Conservation (phyloP, 495 filamentous ascomycete species). For the Aspergillus leporis region DNA sequence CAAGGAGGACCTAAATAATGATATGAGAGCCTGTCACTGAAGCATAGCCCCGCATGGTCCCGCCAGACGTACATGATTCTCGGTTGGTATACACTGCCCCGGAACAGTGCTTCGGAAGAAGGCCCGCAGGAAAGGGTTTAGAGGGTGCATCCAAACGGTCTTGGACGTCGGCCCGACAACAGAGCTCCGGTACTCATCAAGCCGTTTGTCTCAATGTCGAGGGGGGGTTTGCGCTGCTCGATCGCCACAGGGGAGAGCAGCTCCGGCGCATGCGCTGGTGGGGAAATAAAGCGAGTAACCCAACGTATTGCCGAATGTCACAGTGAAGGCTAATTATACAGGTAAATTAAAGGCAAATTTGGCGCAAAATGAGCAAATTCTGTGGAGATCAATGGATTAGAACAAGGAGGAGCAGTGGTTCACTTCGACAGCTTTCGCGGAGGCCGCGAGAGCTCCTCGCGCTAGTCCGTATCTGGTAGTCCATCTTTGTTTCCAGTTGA, state of each 20-base stretch:
- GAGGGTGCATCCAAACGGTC: conserved; percentile 89
- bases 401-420: conserved; percentile 10
- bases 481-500: neutral
- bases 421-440: conserved; percentile 22
- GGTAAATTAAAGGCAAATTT: neutral
- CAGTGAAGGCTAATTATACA: neutral
- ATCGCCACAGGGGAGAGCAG: conserved; percentile 36
- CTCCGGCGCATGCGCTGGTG: conserved; percentile 41
- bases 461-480: conserved; percentile 22
- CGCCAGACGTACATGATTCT: conserved; percentile 70
- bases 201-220: conserved; percentile 31
- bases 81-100: conserved; percentile 86
- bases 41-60: conserved; percentile 1
- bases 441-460: conserved; percentile 22
- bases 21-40: neutral
- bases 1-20: conserved; percentile 71
- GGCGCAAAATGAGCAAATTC: neutral
- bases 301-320: neutral
- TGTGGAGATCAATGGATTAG: neutral
- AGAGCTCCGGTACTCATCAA: conserved; percentile 43
- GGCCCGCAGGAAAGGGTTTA: conserved; percentile 97
- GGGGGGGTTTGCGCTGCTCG: conserved; percentile 28
- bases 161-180: conserved; percentile 50
- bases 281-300: conserved; percentile 11
- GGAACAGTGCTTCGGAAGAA: conserved; percentile 96